Base-by-base conservation (phyloP, 1,284 basidiomycete genomes). In the Naganishia liquefaciens region DNA sequence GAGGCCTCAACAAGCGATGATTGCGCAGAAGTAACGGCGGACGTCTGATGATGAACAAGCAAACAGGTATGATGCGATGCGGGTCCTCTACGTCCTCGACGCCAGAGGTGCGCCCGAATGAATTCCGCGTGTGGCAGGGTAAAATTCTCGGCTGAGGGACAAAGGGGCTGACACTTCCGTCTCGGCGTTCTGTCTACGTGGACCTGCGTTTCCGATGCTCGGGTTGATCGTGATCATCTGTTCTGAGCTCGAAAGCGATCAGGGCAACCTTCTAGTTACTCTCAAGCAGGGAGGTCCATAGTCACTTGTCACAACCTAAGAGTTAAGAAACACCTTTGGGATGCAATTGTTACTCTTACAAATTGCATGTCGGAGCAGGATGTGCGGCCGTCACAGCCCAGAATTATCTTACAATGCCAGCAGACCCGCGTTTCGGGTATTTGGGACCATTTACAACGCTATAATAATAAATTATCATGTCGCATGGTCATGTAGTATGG, bases 91-190 rank as follows among this genome's bases (percentile, higher is more conserved):
- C 19, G 54, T 28, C 42, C 23, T 57, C 54, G 42, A 19, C 44
- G 42, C 25, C 23, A 5, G 54, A 37, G 33, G 54, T 19, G 54
- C 37, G 54, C 47, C 47, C 47, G 30, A 40, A 15, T 25, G 53
- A 25, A 21, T 37, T 37, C 33, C 6, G 33, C 33, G 33, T 37
- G 33, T 10, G 4, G 33, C 25, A 25, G 40, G 43, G 42, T 44
- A 50, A 49, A 60, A 60, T 60, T 60, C 46, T 60, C 57, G 57
- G 55, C 55, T 49, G 27, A 37, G 23, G 40, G 39, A 49, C 44
- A 49, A 58, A 49, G 55, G 55, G 55, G 33, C 33, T 37, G 33
- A 7, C 33, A 9, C 46, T 37, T 23, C 25, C 42, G 54, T n/a
- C 27, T 9, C 21, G n/a, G 19, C 37, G 19, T 28, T n/a, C 28